Base-by-base conservation (phyloP, 176 grass and related monocot genomes). In the Canna indica region DNA sequence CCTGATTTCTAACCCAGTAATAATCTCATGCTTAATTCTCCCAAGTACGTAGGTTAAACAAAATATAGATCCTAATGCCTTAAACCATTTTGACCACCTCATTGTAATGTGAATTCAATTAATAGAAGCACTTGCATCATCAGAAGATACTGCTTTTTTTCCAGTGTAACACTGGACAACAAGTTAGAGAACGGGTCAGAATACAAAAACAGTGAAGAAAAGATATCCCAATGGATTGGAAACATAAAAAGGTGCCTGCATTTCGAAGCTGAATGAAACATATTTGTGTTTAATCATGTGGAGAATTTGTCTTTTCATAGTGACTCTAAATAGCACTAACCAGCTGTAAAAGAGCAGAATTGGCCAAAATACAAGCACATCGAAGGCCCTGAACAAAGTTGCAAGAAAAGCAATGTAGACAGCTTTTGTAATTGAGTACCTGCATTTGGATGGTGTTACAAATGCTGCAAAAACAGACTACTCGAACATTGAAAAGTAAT, bases 261-360 rank as follows among this genome's bases (percentile, higher is more conserved):
- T 91, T 42, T 84, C 88, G 33, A 87, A 84, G 84, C 84, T 79
- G 76, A 91, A 91, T 60, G 88, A 84, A 62, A 90, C 77, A 59
- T 90, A 90, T 90, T 73, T 86, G 71, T 90, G 86, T 72, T 86
- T 90, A 60, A 90, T 76, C 88, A 90, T 90, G 78, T 90, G 84
- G 57, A 81, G 84, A 47, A 90, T 81, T 67, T 90, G 88, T 14
- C 77, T 73, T 77, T 90, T 90, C 84, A 90, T 86, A 57, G 88
- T 90, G 59, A 86, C 77, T 14, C 79, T 81, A 81, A 81, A 78
- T 68, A 90, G 75, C 44, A 81, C 69, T 44, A 82, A 79, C 75
- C 84, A 90, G 54, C n/a, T n/a, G n/a, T 86, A 90, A 52, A 90
- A 83, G 42, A 90, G 66, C 64, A 90, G 81, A 75, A 90, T 90